phyloP scores from a whole-genome alignment of 108 stramenopile genomes.

The Skeletonema costatum region DNA sequence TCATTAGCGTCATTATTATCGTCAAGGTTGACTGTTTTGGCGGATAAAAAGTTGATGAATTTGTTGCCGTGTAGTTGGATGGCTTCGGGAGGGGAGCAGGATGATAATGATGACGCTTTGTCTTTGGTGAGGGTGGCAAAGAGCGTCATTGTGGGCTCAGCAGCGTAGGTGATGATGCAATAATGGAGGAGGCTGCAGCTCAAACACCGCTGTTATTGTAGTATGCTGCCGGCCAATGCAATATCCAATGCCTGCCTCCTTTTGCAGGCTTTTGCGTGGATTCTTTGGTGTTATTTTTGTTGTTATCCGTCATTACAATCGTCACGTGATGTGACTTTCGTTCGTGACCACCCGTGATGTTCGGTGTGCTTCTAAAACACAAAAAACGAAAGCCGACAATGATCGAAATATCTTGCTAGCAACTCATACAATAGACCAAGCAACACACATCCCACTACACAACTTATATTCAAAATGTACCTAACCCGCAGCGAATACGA shows the following conservation, averaged over 20 bases:
- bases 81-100: slow-evolving; percentile 36
- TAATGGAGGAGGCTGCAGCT: too few relatives aligned
- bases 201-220: too few relatives aligned
- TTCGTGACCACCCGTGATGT: too few relatives aligned
- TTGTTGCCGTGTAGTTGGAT: slow-evolving; percentile 36
- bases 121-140: slow-evolving; percentile 33
- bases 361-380: not conserved
- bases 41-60: slow-evolving; percentile 24
- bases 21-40: not conserved
- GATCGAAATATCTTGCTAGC: not conserved
- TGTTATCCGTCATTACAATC: too few relatives aligned
- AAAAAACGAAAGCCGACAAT: not conserved
- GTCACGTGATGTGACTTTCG: too few relatives aligned
- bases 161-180: too few relatives aligned
- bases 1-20: not conserved
- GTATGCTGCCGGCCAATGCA: too few relatives aligned
- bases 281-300: too few relatives aligned
- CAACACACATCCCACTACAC: too few relatives aligned
- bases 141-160: slow-evolving; percentile 14
- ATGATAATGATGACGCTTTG: not conserved
- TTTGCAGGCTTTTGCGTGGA: too few relatives aligned
- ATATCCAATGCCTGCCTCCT: too few relatives aligned
- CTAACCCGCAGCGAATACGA: slow-evolving; percentile 97
- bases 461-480: slow-evolving; percentile 70
- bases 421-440: too few relatives aligned